Percentiles rank a stretch among this genome's conserved stretches.
phyloP scores from a whole-genome alignment of 257 asterid genomes.

The Salvia rosmarinus region DNA sequence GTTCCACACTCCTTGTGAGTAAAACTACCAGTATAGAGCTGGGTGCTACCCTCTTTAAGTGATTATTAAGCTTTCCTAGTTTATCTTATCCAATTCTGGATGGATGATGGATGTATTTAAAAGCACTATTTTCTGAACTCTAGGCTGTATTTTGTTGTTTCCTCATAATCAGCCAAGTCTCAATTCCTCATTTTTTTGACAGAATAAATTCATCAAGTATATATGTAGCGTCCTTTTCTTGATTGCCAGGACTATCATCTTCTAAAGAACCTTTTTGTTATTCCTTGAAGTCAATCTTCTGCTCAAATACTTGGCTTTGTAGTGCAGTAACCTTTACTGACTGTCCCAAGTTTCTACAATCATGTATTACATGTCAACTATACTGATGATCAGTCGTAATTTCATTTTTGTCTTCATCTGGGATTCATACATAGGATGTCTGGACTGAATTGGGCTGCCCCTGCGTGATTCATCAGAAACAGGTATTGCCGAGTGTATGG shows the following conservation, averaged over 20 bases:
- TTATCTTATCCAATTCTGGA: background rate
- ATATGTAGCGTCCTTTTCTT: background rate
- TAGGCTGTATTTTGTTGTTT: background rate
- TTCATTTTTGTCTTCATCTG: conserved; percentile 18
- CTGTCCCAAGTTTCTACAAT: conserved; percentile 1
- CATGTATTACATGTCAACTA: conserved; percentile 4
- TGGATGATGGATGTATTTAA: conserved; percentile 7
- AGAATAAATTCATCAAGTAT: background rate
- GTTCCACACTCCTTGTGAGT: background rate
- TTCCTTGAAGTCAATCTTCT: background rate
- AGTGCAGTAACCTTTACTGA: background rate
- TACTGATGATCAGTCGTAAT: conserved; percentile 2
- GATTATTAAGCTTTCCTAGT: background rate
- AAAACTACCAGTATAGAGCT: background rate
- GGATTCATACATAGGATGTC: conserved; percentile 59
- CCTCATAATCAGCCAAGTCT: too few relatives aligned
- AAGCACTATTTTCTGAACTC: background rate
- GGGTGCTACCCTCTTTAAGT: background rate
- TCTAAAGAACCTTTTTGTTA: background rate
- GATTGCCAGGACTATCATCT: background rate
- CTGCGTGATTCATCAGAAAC: conserved; percentile 72
- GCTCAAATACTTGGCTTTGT: conserved; percentile 7
- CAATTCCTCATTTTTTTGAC: background rate
- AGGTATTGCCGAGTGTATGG: conserved; percentile 27
- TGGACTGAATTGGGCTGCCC: conserved; percentile 93